Evolutionary conservation across 352 stramenopile species (phyloP), one percentile per base, ranked within the genome.

Genomic region (Globisporangium ultimum): DNA sequence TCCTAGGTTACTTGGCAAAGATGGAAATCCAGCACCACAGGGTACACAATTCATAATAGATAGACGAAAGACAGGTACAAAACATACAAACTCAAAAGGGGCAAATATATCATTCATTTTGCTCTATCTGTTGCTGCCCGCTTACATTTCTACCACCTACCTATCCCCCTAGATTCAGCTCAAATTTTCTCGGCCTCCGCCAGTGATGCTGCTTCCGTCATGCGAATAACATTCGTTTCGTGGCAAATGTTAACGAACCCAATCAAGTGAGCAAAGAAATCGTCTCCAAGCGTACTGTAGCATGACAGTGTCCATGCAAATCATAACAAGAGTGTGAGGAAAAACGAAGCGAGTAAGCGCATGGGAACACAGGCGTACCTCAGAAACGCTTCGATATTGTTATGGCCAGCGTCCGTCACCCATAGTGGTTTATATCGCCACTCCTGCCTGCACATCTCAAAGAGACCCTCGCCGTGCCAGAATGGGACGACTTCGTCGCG

Each of bases 401-500:
- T 99, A 68, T 99, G 97, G 0, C 97, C 97, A 2, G 95, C 96
- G 57, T 97, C 94, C 13, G 95, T 88, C 6, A 99, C 96, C 96
- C 97, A 99, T 55, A 99, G 97, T 6, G 97, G 97, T 66, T 98
- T 98, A 56, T 86, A 98, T 41, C 96, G 78, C 95, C 94, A 99
- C 43, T 92, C 79, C 64, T 97, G 89, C 28, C 72, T 73, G 49
- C 96, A 92, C 49, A 84, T 82, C 48, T 98, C 72, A 61, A 98
- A 99, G 9, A 99, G 61, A 43, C 80, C 84, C 74, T 97, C 88
- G 10, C 96, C 96, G 56, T 99, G 96, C 94, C 96, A 99, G 70
- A 99, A 99, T 1, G 97, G 97, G 18, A 99, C 96, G 5, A 99
- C 95, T 81, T 99, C 97, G 74, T 99, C 97, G 58, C 97, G 85